These are phyloP conservation scores for Oryza nivara DNA, from an alignment of 176 grass and related monocot genomes.

Conservation along the genomic window DNA sequence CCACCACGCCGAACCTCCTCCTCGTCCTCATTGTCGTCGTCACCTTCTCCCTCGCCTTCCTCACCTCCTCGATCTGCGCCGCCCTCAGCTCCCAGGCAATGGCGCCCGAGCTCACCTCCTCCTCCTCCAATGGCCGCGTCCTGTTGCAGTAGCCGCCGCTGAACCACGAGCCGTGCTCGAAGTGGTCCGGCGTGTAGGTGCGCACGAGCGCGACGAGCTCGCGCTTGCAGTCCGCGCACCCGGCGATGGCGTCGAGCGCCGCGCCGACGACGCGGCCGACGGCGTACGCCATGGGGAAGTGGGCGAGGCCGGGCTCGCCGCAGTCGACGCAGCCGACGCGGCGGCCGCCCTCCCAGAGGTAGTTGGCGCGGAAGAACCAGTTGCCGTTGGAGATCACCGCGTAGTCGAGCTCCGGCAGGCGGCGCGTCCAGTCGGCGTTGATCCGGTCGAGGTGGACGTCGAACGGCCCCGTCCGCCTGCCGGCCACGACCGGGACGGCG, in stretches of 20 bases:
- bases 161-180: constrained; percentile 71
- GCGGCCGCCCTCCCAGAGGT: constrained; percentile 48
- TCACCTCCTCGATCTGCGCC: constrained; percentile 64
- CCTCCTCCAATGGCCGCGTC: constrained; percentile 55
- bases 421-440: constrained; percentile 44
- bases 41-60: constrained; percentile 12
- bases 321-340: constrained; percentile 42
- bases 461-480: constrained; percentile 44
- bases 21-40: not conserved
- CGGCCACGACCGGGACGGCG: constrained; percentile 1
- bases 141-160: constrained; percentile 61
- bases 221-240: constrained; percentile 40
- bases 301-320: constrained; percentile 34
- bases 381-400: constrained; percentile 67
- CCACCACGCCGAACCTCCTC: constrained; percentile 55
- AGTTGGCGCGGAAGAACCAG: constrained; percentile 70
- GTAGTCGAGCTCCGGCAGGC: constrained; percentile 50
- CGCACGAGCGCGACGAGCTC: constrained; percentile 47
- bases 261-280: constrained; percentile 43
- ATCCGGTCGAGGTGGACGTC: constrained; percentile 75
- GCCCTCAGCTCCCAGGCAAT: constrained; percentile 56
- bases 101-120: not conserved
- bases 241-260: constrained; percentile 43
- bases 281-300: constrained; percentile 35
- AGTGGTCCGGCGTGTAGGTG: constrained; percentile 66